These are phyloP conservation scores for Annulohypoxylon bovei DNA, from an alignment of 495 filamentous ascomycete species.

Conservation along the genomic window DNA sequence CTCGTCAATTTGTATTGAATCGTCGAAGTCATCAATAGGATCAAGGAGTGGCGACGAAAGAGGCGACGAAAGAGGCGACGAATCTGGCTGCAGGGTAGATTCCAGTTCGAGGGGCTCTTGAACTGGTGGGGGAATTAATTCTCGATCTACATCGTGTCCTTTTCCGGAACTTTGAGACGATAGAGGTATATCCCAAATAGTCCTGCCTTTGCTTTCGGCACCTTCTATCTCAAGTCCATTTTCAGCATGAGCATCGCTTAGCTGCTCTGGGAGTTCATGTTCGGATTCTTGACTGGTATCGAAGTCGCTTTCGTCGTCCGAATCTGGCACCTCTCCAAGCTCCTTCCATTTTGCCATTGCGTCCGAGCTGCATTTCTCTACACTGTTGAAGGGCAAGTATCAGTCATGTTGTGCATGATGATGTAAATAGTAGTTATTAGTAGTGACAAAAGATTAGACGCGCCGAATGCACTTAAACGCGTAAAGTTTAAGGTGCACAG, in stretches of 20 bases:
- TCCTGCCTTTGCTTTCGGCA: not conserved
- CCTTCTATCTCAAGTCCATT: not conserved
- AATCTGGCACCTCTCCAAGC: constrained; percentile 66
- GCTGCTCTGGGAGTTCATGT: constrained; percentile 18
- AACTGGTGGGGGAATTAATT: constrained; percentile 3
- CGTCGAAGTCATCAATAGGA: not conserved
- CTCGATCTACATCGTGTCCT: constrained; percentile 4
- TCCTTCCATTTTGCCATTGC: constrained; percentile 67
- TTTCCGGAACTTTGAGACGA: constrained; percentile 33
- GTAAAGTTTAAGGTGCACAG: constrained; percentile 14
- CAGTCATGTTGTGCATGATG: constrained; percentile 38
- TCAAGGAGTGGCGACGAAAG: constrained; percentile 32
- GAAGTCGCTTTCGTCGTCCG: constrained; percentile 62
- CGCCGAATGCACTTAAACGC: constrained; percentile 40
- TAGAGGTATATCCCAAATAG: constrained; percentile 42
- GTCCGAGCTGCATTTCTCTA: constrained; percentile 41
- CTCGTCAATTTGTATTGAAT: not conserved
- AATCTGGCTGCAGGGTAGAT: constrained; percentile 8
- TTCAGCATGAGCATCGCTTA: not conserved
- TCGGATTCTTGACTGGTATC: constrained; percentile 53
- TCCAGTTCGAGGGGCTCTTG: constrained; percentile 8
- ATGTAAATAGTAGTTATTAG: not conserved
- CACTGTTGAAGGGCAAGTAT: not conserved
- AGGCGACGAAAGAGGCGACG: constrained; percentile 36
- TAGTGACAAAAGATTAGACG: constrained; percentile 12